Evolutionary conservation across 2,329 filamentous ascomycete genomes (phyloP).

Genomic region (Ophiostoma triangulosporum): DNA sequence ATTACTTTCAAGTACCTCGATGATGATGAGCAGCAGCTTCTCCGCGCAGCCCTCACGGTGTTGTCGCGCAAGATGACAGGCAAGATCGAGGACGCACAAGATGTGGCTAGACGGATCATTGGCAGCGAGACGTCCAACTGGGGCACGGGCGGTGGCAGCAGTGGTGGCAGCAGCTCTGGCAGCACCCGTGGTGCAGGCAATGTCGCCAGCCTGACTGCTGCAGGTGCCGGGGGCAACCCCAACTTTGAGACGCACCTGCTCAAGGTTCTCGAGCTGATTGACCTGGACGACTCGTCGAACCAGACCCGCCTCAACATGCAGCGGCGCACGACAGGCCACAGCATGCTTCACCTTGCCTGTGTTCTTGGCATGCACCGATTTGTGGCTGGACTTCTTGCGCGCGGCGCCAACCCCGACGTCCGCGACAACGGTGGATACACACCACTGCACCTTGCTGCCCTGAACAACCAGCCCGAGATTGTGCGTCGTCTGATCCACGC

Average conservation of each 20-base stretch:
- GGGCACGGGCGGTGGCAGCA: slow-evolving; percentile 24
- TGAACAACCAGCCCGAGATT: slow-evolving; percentile 64
- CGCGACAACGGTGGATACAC: slow-evolving; percentile 71
- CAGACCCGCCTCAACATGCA: slow-evolving; percentile 54
- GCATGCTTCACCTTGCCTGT: slow-evolving; percentile 67
- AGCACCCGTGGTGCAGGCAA: slow-evolving; percentile 19
- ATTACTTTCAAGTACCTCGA: slow-evolving; percentile 60
- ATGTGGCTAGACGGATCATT: slow-evolving; percentile 48
- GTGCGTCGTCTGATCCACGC: slow-evolving; percentile 60
- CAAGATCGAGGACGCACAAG: slow-evolving; percentile 45
- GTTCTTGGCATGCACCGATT: slow-evolving; percentile 63
- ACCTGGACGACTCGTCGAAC: slow-evolving; percentile 60
- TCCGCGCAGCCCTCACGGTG: slow-evolving; percentile 53
- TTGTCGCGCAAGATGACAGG: slow-evolving; percentile 47
- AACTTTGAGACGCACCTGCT: slow-evolving; percentile 57
- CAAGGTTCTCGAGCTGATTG: slow-evolving; percentile 63
- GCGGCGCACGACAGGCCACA: slow-evolving; percentile 52
- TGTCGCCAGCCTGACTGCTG: neutral
- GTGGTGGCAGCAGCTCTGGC: slow-evolving; percentile 25
- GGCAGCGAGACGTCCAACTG: slow-evolving; percentile 31
- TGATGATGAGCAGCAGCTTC: slow-evolving; percentile 53
- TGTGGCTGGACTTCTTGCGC: slow-evolving; percentile 60
- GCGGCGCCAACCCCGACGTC: slow-evolving; percentile 63
- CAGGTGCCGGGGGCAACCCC: slow-evolving; percentile 21
- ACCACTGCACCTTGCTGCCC: slow-evolving; percentile 66